Base-by-base conservation (phyloP, 345 rosid genomes). In the Aquilaria sinensis region DNA sequence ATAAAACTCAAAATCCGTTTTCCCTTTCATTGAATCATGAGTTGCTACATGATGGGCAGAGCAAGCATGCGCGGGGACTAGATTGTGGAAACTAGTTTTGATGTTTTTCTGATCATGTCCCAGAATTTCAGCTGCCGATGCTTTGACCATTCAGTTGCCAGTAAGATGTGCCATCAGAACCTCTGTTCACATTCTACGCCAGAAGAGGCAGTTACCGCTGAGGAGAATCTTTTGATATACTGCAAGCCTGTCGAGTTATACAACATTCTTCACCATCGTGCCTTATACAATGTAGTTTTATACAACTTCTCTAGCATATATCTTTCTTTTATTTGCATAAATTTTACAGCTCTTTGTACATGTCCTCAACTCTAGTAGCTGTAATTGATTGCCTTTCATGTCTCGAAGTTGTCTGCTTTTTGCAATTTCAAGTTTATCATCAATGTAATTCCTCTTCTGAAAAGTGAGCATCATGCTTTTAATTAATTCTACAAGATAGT, bases 191-290 rank as follows among this genome's bases (percentile, higher is more conserved):
- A 78, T 65, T 78, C 81, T 65, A 75, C 92, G 8, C 77, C 65
- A 1, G 98, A 90, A 63, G 94, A 86, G 66, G 83, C 80, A 49
- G 68, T 73, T 75, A 72, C 89, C 6, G 81, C 86, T 51, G 86
- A 83, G 61, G 92, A 90, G 80, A 79, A 64, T 61, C 94, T 93
- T 41, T 75, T 92, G 43, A 31, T 80, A 16, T 93, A 79, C 51
- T 83, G 90, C 85, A 93, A 93, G 80, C 98, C 98, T 68, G 90
- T 90, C 34, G 85, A 82, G 58, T 72, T 90, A 13, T 93, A 88
- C 73, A 84, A 85, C 37, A 79, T 90, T 67, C 79, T 93, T 56
- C 96, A 64, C 31, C 68, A 66, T 58, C 96, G 96, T n/a, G 80
- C 87, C 14, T 61, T 51, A 9, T 57, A 73, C 66, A 90, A 85